Percentiles rank a stretch among this genome's conserved stretches.
Conservation (phyloP, 2,329 filamentous ascomycete species). For the Bisporella sp. region DNA sequence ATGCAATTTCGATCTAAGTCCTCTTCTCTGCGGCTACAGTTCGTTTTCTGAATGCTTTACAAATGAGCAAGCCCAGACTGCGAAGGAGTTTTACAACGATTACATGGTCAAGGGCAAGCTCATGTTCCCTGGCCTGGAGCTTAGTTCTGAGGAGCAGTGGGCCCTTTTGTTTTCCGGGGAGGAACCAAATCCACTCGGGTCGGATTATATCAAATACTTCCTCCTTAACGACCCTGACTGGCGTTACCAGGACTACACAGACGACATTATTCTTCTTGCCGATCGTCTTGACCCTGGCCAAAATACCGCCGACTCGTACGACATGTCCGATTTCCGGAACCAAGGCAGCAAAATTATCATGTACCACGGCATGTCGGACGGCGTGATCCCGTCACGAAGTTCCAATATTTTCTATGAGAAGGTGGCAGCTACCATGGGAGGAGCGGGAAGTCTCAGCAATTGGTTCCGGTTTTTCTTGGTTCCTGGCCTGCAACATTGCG, state of each 20-base stretch:
- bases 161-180: not conserved
- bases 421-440: conserved; percentile 36
- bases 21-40: conserved; percentile 11
- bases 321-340: conserved; percentile 38
- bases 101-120: conserved; percentile 9
- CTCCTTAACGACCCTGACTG: too few species aligned
- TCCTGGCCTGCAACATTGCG: conserved; percentile 10
- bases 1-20: conserved; percentile 27
- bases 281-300: conserved; percentile 35
- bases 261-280: conserved; percentile 29
- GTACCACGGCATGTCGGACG: conserved; percentile 22
- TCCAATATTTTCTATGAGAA: conserved; percentile 47
- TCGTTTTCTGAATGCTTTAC: conserved; percentile 35
- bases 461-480: conserved; percentile 8
- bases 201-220: too few species aligned
- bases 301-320: conserved; percentile 38
- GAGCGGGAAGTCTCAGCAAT: too few species aligned
- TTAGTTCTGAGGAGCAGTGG: conserved; percentile 3
- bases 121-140: conserved; percentile 4
- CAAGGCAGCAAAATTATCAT: conserved; percentile 14
- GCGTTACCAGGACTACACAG: too few species aligned
- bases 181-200: too few species aligned
- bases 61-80: conserved; percentile 33
- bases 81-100: conserved; percentile 33
- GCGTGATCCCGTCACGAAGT: conserved; percentile 44